Percentiles rank a stretch among this genome's conserved stretches.
Evolutionary conservation across 257 asterid genomes (phyloP).

Genomic region (Solanum pimpinellifolium): DNA sequence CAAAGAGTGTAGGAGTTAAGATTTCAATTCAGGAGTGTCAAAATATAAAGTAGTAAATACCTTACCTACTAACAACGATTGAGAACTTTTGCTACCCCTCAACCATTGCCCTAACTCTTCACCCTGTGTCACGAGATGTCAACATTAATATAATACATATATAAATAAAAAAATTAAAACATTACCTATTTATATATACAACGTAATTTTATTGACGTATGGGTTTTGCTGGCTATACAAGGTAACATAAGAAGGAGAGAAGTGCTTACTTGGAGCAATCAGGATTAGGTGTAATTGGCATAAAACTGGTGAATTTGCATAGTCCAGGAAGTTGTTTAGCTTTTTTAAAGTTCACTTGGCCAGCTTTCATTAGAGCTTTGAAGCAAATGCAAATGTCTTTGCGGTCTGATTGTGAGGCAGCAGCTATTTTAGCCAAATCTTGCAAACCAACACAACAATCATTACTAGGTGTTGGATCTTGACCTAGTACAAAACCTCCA

Average conservation of each 20-base stretch:
- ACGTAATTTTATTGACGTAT: too few relatives aligned
- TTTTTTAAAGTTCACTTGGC: background rate
- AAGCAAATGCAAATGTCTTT: background rate
- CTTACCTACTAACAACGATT: background rate
- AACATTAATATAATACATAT: background rate
- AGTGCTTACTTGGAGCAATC: background rate
- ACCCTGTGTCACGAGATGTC: background rate
- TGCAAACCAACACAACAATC: background rate
- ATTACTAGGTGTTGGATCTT: background rate
- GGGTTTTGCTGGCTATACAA: too few relatives aligned
- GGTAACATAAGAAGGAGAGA: background rate
- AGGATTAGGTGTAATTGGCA: background rate
- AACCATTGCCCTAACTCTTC: background rate
- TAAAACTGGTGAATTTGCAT: background rate
- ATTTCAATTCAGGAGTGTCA: too few relatives aligned
- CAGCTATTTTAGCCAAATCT: background rate
- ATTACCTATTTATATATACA: too few relatives aligned
- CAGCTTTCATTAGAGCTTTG: background rate
- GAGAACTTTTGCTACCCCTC: background rate
- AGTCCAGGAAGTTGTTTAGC: background rate
- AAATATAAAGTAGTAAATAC: background rate
- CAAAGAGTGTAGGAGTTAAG: background rate
- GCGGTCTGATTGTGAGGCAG: background rate
- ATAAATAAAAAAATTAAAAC: too few relatives aligned
- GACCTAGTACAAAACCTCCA: background rate